Conservation (phyloP, 768 basidiomycete species). For the Clitopilus passeckerianus region DNA sequence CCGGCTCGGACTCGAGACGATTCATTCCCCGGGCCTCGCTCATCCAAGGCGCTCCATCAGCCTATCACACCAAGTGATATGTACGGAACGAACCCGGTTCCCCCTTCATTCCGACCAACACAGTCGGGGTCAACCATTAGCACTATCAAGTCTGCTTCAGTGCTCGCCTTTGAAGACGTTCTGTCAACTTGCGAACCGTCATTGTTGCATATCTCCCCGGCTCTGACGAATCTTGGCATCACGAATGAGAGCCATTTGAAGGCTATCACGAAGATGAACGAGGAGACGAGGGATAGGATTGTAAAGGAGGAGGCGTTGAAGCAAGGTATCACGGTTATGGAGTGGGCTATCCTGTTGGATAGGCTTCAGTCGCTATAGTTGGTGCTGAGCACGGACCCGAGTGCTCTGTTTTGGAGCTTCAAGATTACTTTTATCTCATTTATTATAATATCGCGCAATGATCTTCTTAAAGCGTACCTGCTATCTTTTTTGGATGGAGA, state of each 20-base stretch:
- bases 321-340: conserved; percentile 65
- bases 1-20: neutral
- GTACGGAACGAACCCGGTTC: neutral
- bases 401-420: too few relatives aligned
- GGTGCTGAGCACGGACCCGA: neutral
- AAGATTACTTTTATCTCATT: too few relatives aligned
- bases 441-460: neutral
- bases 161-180: conserved; percentile 43
- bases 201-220: conserved; percentile 55
- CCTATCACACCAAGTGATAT: neutral
- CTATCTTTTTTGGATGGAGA: neutral
- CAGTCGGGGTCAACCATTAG: conserved; percentile 37
- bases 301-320: conserved; percentile 66
- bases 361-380: conserved; percentile 36
- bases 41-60: neutral
- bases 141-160: conserved; percentile 30
- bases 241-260: conserved; percentile 53
- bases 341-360: conserved; percentile 78
- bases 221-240: conserved; percentile 56
- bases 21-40: neutral
- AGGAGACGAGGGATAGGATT: conserved; percentile 64
- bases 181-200: conserved; percentile 63
- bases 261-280: conserved; percentile 56
- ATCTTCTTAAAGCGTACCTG: neutral
- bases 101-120: conserved; percentile 30